Evolutionary conservation across 2,329 filamentous ascomycete genomes (phyloP).

Genomic region (Hysterium pulicare): DNA sequence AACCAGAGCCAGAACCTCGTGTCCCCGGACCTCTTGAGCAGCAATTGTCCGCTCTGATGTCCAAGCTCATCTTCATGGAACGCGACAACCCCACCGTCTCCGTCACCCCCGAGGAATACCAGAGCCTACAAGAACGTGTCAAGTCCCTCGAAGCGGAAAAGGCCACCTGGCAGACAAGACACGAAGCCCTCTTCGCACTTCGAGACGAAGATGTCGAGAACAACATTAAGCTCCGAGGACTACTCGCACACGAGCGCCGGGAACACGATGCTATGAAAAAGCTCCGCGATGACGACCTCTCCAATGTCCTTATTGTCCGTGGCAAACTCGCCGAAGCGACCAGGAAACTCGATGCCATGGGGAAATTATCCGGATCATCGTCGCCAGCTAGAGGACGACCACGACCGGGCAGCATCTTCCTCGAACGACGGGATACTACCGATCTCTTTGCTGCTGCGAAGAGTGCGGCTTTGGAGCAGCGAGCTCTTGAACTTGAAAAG

Average conservation of each 20-base stretch:
- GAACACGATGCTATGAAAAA: slow-evolving; percentile 38
- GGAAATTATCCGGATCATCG: slow-evolving; percentile 7
- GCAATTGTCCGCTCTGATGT: slow-evolving; percentile 35
- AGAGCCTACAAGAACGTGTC: slow-evolving; percentile 27
- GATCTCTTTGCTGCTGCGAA: slow-evolving; percentile 43
- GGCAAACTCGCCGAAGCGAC: slow-evolving; percentile 41
- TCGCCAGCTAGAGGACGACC: slow-evolving; percentile 16
- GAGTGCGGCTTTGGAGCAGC: slow-evolving; percentile 42
- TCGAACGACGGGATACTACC: slow-evolving; percentile 31
- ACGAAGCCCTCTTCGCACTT: slow-evolving; percentile 41
- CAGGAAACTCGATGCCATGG: slow-evolving; percentile 30
- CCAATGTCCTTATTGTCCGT: slow-evolving; percentile 39
- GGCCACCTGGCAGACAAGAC: slow-evolving; percentile 30
- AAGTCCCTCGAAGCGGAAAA: slow-evolving; percentile 37
- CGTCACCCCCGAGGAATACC: slow-evolving; percentile 38
- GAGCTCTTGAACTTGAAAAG: slow-evolving; percentile 41
- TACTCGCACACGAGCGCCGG: slow-evolving; percentile 39
- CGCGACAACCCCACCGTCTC: slow-evolving; percentile 30
- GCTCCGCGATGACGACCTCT: slow-evolving; percentile 42
- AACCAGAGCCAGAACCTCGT: slow-evolving; percentile 8
- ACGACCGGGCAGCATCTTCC: slow-evolving; percentile 25
- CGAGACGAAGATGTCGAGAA: slow-evolving; percentile 44
- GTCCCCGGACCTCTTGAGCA: slow-evolving; percentile 34
- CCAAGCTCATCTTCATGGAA: slow-evolving; percentile 36
- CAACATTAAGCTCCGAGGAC: slow-evolving; percentile 40